Conservation (phyloP, 176 grass and related monocot species). For the Paspalum vaginatum region DNA sequence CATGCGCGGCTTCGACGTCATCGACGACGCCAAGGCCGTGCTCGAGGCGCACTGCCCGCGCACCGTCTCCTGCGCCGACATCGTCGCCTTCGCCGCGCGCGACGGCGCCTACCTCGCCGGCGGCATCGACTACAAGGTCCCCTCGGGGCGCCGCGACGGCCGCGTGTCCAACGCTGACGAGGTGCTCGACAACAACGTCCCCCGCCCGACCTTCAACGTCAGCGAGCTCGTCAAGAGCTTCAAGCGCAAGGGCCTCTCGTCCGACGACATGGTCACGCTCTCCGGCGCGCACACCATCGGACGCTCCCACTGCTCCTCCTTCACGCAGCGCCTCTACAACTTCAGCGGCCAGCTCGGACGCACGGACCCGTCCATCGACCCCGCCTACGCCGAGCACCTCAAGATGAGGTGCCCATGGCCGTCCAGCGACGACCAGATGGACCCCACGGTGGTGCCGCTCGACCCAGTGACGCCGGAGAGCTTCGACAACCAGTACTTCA, state of each 20-base stretch:
- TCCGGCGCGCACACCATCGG: slow-evolving; percentile 57
- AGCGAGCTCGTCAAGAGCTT: slow-evolving; percentile 31
- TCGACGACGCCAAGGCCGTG: slow-evolving; percentile 59
- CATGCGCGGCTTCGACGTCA: slow-evolving; percentile 55
- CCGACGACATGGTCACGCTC: slow-evolving; percentile 45
- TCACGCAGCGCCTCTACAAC: slow-evolving; percentile 41
- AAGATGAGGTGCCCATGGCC: slow-evolving; percentile 29
- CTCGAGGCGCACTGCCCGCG: slow-evolving; percentile 51
- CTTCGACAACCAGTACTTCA: slow-evolving; percentile 61
- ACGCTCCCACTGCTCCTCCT: slow-evolving; percentile 22
- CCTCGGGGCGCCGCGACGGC: slow-evolving; percentile 59
- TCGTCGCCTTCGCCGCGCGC: slow-evolving; percentile 55
- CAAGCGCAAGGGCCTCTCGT: neutral
- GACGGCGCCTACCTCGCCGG: slow-evolving; percentile 44
- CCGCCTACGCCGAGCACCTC: slow-evolving; percentile 13
- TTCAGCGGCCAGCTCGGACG: neutral
- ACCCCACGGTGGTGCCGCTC: slow-evolving; percentile 12
- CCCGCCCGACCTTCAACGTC: neutral
- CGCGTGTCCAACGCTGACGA: slow-evolving; percentile 18
- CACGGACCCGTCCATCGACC: slow-evolving; percentile 40
- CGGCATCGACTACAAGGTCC: slow-evolving; percentile 37
- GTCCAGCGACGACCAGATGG: neutral
- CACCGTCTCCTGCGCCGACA: slow-evolving; percentile 71
- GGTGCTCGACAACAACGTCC: slow-evolving; percentile 49
- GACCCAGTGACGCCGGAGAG: slow-evolving; percentile 25